Conservation (phyloP, 2,329 filamentous ascomycete genomes). For the Cladosporium cucumerinum region DNA sequence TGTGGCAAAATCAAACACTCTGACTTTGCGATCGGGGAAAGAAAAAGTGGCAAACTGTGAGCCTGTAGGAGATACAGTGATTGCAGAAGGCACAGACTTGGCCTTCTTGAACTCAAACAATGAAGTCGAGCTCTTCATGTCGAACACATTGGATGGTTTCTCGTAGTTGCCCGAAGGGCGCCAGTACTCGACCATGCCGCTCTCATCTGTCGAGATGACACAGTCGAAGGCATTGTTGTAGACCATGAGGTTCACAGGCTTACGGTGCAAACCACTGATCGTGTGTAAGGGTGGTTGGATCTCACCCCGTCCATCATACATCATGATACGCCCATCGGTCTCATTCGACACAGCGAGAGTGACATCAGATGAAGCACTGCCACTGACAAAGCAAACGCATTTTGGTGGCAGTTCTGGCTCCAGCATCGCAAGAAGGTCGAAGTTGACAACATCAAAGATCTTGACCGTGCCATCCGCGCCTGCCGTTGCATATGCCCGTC, state of each 20-base stretch:
- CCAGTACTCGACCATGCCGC: constrained; percentile 98
- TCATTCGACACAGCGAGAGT: constrained; percentile 80
- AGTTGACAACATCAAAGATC: constrained; percentile 65
- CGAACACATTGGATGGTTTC: constrained; percentile 87
- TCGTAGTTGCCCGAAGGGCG: constrained; percentile 74
- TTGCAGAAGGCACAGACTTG: constrained; percentile 75
- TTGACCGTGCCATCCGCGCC: constrained; percentile 76
- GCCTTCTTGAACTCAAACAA: constrained; percentile 96
- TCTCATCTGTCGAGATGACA: constrained; percentile 82
- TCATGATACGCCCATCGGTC: constrained; percentile 65
- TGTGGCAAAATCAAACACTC: constrained; percentile 86
- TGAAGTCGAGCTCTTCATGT: constrained; percentile 89
- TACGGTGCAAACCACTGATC: constrained; percentile 75
- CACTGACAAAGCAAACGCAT: constrained; percentile 89
- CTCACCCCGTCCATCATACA: constrained; percentile 90
- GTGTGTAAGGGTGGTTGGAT: constrained; percentile 71
- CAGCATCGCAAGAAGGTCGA: constrained; percentile 77
- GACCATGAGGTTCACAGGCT: constrained; percentile 75
- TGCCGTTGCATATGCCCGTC: constrained; percentile 86
- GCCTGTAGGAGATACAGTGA: constrained; percentile 83
- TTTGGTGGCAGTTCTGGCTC: constrained; percentile 71
- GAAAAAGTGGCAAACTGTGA: constrained; percentile 85
- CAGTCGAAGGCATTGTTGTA: constrained; percentile 90
- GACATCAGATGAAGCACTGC: constrained; percentile 80
- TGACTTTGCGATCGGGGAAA: constrained; percentile 87